These are phyloP conservation scores for Eucalyptus cloeziana DNA, from an alignment of 345 rosid species.

Conservation along the genomic window DNA sequence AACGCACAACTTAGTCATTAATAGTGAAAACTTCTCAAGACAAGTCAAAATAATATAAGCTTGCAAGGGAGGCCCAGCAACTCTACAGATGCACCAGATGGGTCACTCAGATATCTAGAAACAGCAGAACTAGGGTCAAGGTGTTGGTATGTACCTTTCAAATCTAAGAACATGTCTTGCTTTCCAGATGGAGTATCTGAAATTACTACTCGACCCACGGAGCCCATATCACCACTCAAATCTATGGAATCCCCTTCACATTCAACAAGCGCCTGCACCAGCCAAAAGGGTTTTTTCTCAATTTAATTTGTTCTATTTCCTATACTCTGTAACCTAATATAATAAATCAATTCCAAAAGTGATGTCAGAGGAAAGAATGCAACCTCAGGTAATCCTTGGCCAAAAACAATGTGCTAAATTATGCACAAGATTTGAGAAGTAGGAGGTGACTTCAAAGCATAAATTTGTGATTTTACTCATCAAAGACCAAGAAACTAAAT, in stretches of 20 bases:
- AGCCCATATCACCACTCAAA: conserved; percentile 95
- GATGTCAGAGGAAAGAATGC: background rate
- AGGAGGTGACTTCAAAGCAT: background rate
- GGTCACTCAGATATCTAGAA: background rate
- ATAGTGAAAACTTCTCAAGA: background rate
- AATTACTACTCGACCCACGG: conserved; percentile 80
- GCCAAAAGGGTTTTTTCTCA: background rate
- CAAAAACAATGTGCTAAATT: background rate
- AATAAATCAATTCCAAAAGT: background rate
- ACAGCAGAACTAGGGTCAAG: background rate
- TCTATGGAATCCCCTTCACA: conserved; percentile 95
- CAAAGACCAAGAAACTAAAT: background rate
- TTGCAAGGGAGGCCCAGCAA: background rate
- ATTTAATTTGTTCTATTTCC: background rate
- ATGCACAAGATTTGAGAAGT: background rate
- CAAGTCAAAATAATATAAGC: background rate
- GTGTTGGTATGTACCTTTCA: conserved; percentile 49
- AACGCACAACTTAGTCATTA: background rate
- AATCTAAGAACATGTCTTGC: conserved; percentile 62
- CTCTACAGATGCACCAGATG: background rate
- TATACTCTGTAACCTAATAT: background rate
- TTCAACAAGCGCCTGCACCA: conserved; percentile 79
- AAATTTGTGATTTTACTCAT: background rate
- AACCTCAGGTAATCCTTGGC: background rate
- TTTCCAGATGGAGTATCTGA: conserved; percentile 39